These are phyloP conservation scores for Eragrostis curvula DNA, from an alignment of 176 grass and related monocot species.

Conservation along the genomic window DNA sequence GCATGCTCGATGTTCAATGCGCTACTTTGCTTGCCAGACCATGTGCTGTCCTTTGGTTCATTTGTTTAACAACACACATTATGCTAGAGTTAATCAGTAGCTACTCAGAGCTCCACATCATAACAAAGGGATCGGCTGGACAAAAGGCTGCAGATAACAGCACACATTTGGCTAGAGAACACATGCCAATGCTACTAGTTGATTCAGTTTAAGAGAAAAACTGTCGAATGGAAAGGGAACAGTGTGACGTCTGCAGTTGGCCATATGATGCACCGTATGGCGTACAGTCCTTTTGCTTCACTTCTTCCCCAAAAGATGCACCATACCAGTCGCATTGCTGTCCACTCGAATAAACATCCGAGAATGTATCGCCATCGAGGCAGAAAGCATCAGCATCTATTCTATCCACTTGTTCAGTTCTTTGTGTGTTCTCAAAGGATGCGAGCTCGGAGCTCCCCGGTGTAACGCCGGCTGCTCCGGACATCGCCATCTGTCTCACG, in stretches of 20 bases:
- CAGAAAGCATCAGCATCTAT: conserved; percentile 46
- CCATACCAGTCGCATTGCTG: conserved; percentile 4
- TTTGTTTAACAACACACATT: neutral
- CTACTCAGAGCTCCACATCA: neutral
- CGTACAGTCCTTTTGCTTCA: conserved; percentile 58
- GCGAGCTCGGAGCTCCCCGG: conserved; percentile 8
- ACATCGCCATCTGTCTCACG: conserved; percentile 26
- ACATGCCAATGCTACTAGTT: neutral
- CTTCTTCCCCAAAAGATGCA: conserved; percentile 47
- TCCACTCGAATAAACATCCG: conserved; percentile 48
- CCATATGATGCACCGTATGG: conserved; percentile 43
- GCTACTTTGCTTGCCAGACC: neutral
- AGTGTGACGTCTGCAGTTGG: conserved; percentile 34
- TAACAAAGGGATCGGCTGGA: neutral
- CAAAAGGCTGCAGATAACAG: neutral
- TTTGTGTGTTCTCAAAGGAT: conserved; percentile 55
- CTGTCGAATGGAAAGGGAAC: neutral
- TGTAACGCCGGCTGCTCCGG: conserved; percentile 27
- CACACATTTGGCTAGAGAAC: neutral
- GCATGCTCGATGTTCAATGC: conserved; percentile 11
- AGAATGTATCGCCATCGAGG: conserved; percentile 46
- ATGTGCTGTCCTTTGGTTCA: neutral
- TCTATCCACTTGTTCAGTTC: conserved; percentile 48
- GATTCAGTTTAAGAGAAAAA: neutral
- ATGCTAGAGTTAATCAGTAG: neutral